Conservation (phyloP, 2,329 filamentous ascomycete genomes). For the Nemania sp. region DNA sequence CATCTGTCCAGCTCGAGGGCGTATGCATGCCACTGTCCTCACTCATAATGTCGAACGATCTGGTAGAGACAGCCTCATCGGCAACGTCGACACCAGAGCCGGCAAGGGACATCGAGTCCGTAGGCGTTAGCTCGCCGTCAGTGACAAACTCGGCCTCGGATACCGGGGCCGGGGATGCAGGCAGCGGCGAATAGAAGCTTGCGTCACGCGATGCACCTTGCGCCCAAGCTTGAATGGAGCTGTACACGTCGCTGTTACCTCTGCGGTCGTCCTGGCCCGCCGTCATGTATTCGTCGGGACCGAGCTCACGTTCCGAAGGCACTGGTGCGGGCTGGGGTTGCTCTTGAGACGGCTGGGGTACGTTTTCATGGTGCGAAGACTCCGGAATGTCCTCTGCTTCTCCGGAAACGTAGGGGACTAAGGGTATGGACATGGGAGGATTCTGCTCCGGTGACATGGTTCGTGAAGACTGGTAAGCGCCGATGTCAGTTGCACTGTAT, state of each 20-base stretch:
- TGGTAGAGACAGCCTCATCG: constrained; percentile 56
- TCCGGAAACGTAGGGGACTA: constrained; percentile 52
- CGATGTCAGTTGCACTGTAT: constrained; percentile 68
- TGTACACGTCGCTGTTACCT: constrained; percentile 58
- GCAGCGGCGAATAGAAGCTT: constrained; percentile 72
- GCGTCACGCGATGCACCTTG: constrained; percentile 62
- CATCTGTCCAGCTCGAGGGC: constrained; percentile 73
- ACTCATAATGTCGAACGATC: constrained; percentile 67
- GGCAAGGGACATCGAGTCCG: constrained; percentile 67
- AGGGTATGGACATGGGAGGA: neutral
- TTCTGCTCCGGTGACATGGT: constrained; percentile 14
- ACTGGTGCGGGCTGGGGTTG: constrained; percentile 40
- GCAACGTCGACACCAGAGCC: constrained; percentile 64
- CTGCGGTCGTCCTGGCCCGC: constrained; percentile 59
- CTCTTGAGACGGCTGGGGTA: neutral
- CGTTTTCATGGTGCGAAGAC: neutral
- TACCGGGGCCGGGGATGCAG: constrained; percentile 62
- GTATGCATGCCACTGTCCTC: constrained; percentile 70
- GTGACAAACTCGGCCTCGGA: constrained; percentile 66
- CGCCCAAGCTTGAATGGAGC: constrained; percentile 75
- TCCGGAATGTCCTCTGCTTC: constrained; percentile 41
- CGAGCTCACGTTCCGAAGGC: constrained; percentile 56
- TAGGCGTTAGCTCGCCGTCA: constrained; percentile 68
- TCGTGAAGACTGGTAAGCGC: constrained; percentile 33
- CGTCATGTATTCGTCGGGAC: constrained; percentile 64